Conservation (phyloP, 176 grass and related monocot species). For the Triticum urartu region DNA sequence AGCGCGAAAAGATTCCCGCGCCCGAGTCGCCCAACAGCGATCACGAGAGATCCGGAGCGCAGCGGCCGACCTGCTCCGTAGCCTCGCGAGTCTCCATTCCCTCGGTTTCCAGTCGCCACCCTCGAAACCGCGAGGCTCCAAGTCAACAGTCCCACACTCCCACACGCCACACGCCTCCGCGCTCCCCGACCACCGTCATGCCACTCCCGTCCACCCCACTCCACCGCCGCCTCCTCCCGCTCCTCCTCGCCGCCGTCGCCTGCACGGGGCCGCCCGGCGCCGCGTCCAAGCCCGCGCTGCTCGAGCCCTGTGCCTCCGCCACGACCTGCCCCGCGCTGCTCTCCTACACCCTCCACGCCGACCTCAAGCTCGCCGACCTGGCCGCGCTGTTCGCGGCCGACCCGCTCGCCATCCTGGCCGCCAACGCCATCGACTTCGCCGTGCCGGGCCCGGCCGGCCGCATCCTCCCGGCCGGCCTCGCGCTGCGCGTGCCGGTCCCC, state of each 20-base stretch:
- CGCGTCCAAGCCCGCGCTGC: constrained; percentile 45
- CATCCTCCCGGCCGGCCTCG: constrained; percentile 78
- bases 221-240: neutral
- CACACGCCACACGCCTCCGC: neutral
- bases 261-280: neutral
- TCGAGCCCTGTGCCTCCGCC: constrained; percentile 74
- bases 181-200: constrained; percentile 20
- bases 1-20: neutral
- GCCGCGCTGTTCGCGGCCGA: constrained; percentile 73
- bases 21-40: neutral
- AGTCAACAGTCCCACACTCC: neutral
- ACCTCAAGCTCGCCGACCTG: constrained; percentile 83
- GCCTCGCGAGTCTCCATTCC: neutral
- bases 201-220: constrained; percentile 10
- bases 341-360: constrained; percentile 81
- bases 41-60: constrained; percentile 24
- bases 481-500: constrained; percentile 63
- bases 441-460: constrained; percentile 39
- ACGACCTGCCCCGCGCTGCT: constrained; percentile 69
- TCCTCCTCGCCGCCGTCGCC: constrained; percentile 22
- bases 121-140: neutral
- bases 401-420: constrained; percentile 70
- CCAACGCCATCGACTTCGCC: constrained; percentile 79
- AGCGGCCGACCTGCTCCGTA: neutral
- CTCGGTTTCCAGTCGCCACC: neutral